Base-by-base conservation (phyloP, 2,329 filamentous ascomycete species). In the Monilinia aucupariae region DNA sequence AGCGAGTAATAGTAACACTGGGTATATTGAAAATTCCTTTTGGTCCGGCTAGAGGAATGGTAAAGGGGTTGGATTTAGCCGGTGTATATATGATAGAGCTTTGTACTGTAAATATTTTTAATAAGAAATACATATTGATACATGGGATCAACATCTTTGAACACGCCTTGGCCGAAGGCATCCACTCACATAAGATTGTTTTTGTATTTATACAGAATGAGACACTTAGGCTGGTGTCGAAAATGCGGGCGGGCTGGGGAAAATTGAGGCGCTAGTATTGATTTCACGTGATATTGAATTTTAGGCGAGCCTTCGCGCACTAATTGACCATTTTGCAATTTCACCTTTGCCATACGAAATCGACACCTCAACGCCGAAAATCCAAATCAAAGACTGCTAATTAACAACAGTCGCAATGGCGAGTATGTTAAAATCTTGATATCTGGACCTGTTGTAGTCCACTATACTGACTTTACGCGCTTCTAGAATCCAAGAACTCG, bases 401-500 rank as follows among this genome's bases (percentile, higher is more conserved):
- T 64, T 34, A 51, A 62, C 51, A 43, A 58, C 59, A 50, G 59
- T 56, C 63, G 50, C 62, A 61, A 64, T 64, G 62, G 62, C 62
- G 62, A 64, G 60, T 55, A 62, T 32, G 60, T 59, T 20, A 58
- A 47, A 3, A n/a, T 51, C 15, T 13, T 32, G 10, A 52, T 59
- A 32, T 17, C 34, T 32, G 45, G 45, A 37, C 39, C 15, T 41
- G 8, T 41, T 37, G 30, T 13, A 59, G 22, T 49, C 12, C 48
- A 52, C 39, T n/a, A 37, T 58, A 47, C 53, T 62, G 43, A 62
- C 41, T 34, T 50, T n/a, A 13, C 45, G 12, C n/a, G 2, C 27
- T 30, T 15, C 30, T 17, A 62, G 92, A 97, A 87, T 97, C 94
- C 76, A 97, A 97, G 92, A 97, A 97, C 89, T 96, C 91, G 43